phyloP scores from a whole-genome alignment of 441 rosid species.

The Corymbia calophylla region DNA sequence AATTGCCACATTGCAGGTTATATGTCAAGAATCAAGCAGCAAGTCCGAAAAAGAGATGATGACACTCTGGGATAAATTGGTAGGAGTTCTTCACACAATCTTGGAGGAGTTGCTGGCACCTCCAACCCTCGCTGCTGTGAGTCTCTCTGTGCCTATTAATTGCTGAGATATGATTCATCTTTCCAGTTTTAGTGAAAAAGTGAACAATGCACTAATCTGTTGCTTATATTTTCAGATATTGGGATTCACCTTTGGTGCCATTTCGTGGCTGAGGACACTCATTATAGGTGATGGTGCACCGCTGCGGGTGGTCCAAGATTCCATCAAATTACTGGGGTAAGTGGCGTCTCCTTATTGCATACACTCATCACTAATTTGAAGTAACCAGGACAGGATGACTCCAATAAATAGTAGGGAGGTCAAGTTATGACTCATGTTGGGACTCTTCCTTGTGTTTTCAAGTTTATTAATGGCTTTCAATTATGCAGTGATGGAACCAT shows the following conservation, averaged over 20 bases:
- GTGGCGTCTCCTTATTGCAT: background rate
- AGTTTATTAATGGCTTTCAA: background rate
- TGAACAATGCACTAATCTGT: background rate
- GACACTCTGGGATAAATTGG: background rate
- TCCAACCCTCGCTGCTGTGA: constrained; percentile 1
- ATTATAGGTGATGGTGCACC: constrained; percentile 40
- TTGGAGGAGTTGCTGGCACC: constrained; percentile 8
- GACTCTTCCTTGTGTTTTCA: background rate
- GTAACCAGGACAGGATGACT: background rate
- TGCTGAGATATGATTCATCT: background rate
- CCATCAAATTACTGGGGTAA: constrained; percentile 43
- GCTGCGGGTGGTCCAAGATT: constrained; percentile 32
- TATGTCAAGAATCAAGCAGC: background rate
- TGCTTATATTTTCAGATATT: constrained; percentile 14
- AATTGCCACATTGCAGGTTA: background rate
- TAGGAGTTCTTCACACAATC: background rate
- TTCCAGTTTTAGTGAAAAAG: background rate
- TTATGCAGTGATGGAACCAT: constrained; percentile 33
- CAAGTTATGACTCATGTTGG: background rate
- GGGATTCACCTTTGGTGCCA: constrained; percentile 34
- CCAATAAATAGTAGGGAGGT: background rate
- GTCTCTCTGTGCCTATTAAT: background rate
- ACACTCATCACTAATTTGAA: background rate
- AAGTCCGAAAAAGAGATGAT: background rate
- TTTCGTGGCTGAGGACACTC: constrained; percentile 26